Evolutionary conservation across 1,284 basidiomycete genomes (phyloP).

Genomic region (Moesziomyces sp.): DNA sequence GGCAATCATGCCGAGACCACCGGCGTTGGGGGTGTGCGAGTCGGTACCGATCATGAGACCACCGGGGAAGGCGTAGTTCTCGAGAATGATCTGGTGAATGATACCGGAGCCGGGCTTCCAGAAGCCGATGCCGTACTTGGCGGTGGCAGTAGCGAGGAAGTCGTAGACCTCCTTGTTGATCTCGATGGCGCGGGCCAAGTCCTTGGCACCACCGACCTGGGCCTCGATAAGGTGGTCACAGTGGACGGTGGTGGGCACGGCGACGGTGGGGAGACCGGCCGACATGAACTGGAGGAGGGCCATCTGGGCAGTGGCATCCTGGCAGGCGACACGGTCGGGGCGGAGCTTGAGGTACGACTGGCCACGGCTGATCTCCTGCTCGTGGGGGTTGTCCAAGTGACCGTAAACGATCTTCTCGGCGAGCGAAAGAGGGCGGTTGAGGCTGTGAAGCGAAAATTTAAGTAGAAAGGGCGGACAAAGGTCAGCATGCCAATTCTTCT

Average conservation of each 20-base stretch:
- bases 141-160: constrained; percentile 96
- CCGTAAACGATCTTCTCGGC: constrained; percentile 68
- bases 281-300: constrained; percentile 99
- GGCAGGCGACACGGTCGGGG: constrained; percentile 88
- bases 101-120: constrained; percentile 99
- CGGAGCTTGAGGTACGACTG: constrained; percentile 67
- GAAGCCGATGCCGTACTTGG: constrained; percentile 99
- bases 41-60: constrained; percentile 99
- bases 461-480: constrained; percentile 1
- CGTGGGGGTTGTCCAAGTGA: constrained; percentile 67
- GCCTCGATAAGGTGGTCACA: constrained; percentile 99
- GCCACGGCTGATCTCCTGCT: constrained; percentile 66
- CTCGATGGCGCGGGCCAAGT: constrained; percentile 89
- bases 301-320: constrained; percentile 99
- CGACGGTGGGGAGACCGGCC: constrained; percentile 84
- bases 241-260: constrained; percentile 90
- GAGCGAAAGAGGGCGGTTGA: constrained; percentile 66
- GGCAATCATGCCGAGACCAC: constrained; percentile 98
- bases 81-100: constrained; percentile 77
- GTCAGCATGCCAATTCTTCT: constrained; percentile 3
- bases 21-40: constrained; percentile 98
- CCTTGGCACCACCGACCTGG: constrained; percentile 90
- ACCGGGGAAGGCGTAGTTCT: constrained; percentile 99
- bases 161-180: constrained; percentile 99
- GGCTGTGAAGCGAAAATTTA: constrained; percentile 33